Evolutionary conservation across 2,329 filamentous ascomycete genomes (phyloP).

Genomic region (Cladosporium sp.): DNA sequence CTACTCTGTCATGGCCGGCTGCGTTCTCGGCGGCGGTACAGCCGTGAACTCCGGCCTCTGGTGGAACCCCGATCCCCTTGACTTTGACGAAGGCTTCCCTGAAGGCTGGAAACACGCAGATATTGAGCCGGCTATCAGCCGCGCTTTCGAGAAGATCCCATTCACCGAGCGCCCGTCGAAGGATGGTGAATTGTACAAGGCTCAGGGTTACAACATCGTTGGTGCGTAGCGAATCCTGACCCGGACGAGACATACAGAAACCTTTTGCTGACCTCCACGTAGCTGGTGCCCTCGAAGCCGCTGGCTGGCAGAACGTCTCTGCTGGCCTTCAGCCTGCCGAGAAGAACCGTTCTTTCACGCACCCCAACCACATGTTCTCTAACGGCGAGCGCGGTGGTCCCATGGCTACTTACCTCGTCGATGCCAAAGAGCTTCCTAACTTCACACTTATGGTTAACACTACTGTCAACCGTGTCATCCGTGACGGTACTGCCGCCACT

Average conservation of each 20-base stretch:
- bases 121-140: conserved; percentile 54
- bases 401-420: conserved; percentile 66
- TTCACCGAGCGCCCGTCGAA: conserved; percentile 63
- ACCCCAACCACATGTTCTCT: conserved; percentile 64
- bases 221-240: conserved; percentile 16
- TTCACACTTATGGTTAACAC: conserved; percentile 66
- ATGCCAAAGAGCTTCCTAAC: conserved; percentile 56
- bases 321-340: conserved; percentile 56
- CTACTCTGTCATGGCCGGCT: conserved; percentile 69
- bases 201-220: conserved; percentile 62
- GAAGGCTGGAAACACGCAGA: conserved; percentile 65
- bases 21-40: conserved; percentile 64
- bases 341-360: conserved; percentile 63
- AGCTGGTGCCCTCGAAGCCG: conserved; percentile 52
- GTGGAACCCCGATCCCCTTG: conserved; percentile 61
- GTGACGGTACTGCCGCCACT: conserved; percentile 57
- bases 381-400: conserved; percentile 66
- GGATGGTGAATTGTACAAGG: conserved; percentile 61
- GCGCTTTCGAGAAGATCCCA: conserved; percentile 66
- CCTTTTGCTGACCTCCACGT: not conserved
- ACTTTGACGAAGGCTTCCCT: conserved; percentile 72
- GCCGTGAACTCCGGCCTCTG: conserved; percentile 66
- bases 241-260: not conserved
- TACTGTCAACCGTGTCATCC: conserved; percentile 62
- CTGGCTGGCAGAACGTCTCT: conserved; percentile 61